Evolutionary conservation across 1,139 yeast genomes (phyloP).

Genomic region (Pichiaceae sp.): DNA sequence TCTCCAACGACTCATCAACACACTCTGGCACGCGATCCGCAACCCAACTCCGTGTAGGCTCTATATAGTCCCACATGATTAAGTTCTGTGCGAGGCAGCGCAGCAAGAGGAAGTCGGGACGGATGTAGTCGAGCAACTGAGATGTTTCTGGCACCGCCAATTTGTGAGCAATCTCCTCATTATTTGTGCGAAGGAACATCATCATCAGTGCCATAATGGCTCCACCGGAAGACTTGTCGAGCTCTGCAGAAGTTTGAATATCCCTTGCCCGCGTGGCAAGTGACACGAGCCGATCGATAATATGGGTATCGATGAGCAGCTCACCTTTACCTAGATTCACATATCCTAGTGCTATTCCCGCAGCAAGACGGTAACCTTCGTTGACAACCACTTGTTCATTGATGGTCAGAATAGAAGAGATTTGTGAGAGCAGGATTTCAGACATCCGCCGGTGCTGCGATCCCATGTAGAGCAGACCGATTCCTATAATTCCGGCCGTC

Average conservation of each 20-base stretch:
- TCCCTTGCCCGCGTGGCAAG: conserved; percentile 61
- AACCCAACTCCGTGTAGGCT: conserved; percentile 51
- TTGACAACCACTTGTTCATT: conserved; percentile 50
- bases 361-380: conserved; percentile 82
- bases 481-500: conserved; percentile 85
- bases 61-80: conserved; percentile 72
- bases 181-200: conserved; percentile 63
- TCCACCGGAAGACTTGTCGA: conserved; percentile 75
- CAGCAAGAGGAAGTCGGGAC: conserved; percentile 73
- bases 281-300: conserved; percentile 56
- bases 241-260: conserved; percentile 53
- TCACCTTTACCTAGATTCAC: conserved; percentile 80
- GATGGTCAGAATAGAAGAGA: conserved; percentile 46
- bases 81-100: conserved; percentile 61
- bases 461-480: conserved; percentile 74
- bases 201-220: conserved; percentile 71
- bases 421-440: conserved; percentile 64
- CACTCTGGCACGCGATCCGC: conserved; percentile 42
- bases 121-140: conserved; percentile 58
- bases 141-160: conserved; percentile 55
- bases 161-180: conserved; percentile 52
- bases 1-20: conserved; percentile 22
- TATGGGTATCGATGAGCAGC: conserved; percentile 53
- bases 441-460: conserved; percentile 86
- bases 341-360: conserved; percentile 82